Evolutionary conservation across 78 protist species (phyloP).

Genomic region (Tieghemostelium lacteum): DNA sequence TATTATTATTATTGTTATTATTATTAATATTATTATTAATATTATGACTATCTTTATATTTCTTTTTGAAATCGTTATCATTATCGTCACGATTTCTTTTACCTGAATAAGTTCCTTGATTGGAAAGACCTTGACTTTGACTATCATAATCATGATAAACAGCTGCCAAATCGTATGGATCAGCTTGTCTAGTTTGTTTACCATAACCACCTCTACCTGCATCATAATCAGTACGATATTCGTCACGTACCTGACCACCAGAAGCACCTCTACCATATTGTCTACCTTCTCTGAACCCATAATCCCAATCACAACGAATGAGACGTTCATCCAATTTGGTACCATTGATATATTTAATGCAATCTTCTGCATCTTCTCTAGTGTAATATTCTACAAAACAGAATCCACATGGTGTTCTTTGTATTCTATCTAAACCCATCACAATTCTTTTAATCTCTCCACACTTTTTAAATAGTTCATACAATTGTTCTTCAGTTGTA

Average conservation of each 20-base stretch:
- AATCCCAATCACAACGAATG: constrained; percentile 96
- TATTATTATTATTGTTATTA: neutral
- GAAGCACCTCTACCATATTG: constrained; percentile 96
- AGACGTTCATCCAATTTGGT: constrained; percentile 92
- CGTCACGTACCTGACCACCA: constrained; percentile 92
- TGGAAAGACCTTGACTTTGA: neutral
- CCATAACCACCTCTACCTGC: constrained; percentile 87
- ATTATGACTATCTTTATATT: neutral
- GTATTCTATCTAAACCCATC: constrained; percentile 94
- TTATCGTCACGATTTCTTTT: neutral
- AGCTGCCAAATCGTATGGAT: neutral
- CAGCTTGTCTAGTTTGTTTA: constrained; percentile 60
- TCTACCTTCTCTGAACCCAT: constrained; percentile 96
- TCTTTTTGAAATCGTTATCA: neutral
- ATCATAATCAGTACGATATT: constrained; percentile 88
- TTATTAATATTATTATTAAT: too few species aligned
- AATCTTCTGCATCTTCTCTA: constrained; percentile 89
- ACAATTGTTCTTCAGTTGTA: constrained; percentile 95
- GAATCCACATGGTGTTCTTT: constrained; percentile 97
- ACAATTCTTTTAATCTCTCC: constrained; percentile 93
- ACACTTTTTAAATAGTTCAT: constrained; percentile 89
- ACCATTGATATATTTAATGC: constrained; percentile 87
- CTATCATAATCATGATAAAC: neutral
- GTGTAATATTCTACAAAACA: constrained; percentile 96
- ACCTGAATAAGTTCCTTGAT: neutral